A percentile compares a stretch with the other conserved stretches of the same genome.
Evolutionary conservation across 768 basidiomycete genomes (phyloP).

Genomic region (Rhodotorula sphaerocarpa): DNA sequence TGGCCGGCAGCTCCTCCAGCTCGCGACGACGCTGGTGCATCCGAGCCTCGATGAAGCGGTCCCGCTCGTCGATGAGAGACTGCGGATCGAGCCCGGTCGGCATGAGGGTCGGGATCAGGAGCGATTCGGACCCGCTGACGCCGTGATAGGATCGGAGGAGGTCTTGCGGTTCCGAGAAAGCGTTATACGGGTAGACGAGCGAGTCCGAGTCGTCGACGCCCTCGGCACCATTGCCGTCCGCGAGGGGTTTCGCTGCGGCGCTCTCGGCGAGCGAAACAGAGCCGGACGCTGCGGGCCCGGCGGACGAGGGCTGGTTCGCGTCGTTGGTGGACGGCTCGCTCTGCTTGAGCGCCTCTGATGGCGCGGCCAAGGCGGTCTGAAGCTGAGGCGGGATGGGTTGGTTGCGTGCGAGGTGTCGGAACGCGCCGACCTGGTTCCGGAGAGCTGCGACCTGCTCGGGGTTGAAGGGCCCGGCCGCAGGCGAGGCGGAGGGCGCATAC

Average conservation of each 20-base stretch:
- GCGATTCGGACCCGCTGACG: constrained; percentile 44
- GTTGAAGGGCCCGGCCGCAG: constrained; percentile 61
- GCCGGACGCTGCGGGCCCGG: too few species aligned
- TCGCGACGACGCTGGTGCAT: constrained; percentile 81
- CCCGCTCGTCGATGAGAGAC: constrained; percentile 80
- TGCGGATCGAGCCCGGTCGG: constrained; percentile 87
- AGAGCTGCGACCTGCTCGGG: constrained; percentile 55
- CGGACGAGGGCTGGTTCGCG: background rate
- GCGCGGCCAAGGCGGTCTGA: constrained; percentile 28
- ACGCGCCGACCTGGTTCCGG: constrained; percentile 38
- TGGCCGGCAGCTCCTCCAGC: constrained; percentile 63
- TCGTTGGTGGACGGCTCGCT: background rate
- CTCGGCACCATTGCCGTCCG: constrained; percentile 15
- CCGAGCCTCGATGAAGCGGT: constrained; percentile 79
- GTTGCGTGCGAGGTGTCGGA: constrained; percentile 38
- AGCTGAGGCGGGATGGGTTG: constrained; percentile 36
- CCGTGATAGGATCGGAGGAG: constrained; percentile 50
- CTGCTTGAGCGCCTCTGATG: constrained; percentile 25
- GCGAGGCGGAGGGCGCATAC: constrained; percentile 50
- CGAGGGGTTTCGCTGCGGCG: too few species aligned
- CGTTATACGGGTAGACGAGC: constrained; percentile 29
- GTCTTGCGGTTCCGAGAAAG: constrained; percentile 50
- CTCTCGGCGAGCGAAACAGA: too few species aligned
- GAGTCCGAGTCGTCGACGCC: constrained; percentile 26
- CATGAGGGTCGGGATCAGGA: constrained; percentile 80